phyloP scores from a whole-genome alignment of 305 asterid genomes.

The Solanum aculeatissimum region DNA sequence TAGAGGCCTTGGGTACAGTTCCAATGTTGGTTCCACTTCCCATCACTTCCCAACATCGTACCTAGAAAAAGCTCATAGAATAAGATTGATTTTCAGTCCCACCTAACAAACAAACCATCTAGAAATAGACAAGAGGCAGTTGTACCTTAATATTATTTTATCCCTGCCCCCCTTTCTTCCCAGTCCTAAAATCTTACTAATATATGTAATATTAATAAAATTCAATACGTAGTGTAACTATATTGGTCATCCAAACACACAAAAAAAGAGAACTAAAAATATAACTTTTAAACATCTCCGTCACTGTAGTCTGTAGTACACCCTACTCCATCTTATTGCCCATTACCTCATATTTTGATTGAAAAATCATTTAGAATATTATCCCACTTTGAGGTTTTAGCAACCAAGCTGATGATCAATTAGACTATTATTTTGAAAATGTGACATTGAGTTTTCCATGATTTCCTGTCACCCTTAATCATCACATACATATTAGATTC shows the following conservation, averaged over 20 bases:
- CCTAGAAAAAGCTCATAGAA: constrained; percentile 12
- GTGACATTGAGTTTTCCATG: neutral
- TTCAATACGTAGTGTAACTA: neutral
- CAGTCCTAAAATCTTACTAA: neutral
- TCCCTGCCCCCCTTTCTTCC: neutral
- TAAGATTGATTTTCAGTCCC: neutral
- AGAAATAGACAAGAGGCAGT: neutral
- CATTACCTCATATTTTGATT: neutral
- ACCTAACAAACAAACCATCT: neutral
- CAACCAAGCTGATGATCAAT: neutral
- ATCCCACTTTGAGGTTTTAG: neutral
- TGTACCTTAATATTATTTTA: neutral
- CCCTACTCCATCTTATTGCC: neutral
- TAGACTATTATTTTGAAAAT: neutral
- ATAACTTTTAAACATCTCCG: neutral
- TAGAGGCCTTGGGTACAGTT: constrained; percentile 27
- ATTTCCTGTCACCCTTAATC: neutral
- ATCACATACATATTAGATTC: neutral
- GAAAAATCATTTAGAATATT: neutral
- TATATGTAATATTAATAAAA: neutral
- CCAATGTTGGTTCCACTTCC: constrained; percentile 20
- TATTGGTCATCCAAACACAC: neutral
- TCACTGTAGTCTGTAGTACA: neutral
- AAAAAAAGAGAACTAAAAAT: neutral
- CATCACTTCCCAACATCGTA: constrained; percentile 36